Conservation (phyloP, 1,139 yeast species). For the Nakaseomyces nivariensis region DNA sequence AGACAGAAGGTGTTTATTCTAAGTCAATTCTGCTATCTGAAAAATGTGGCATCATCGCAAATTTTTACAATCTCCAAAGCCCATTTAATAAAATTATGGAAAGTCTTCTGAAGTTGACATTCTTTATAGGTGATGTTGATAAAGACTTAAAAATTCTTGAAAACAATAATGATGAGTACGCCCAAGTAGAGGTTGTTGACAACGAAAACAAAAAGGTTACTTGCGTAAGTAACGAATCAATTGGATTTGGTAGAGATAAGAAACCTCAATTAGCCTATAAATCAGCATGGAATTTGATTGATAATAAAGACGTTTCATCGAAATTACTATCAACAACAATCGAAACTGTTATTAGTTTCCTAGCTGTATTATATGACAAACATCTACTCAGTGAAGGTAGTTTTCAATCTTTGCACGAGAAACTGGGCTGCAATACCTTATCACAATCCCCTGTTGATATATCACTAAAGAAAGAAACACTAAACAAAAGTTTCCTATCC, state of each 20-base stretch:
- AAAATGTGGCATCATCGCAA: constrained; percentile 67
- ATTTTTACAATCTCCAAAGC: constrained; percentile 44
- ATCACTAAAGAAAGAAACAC: constrained; percentile 50
- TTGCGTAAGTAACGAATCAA: constrained; percentile 2
- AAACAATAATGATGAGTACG: constrained; percentile 5
- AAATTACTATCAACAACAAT: background rate
- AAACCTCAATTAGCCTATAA: background rate
- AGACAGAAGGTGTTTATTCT: constrained; percentile 79
- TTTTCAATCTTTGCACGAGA: background rate
- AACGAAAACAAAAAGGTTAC: background rate
- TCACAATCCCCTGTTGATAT: constrained; percentile 30
- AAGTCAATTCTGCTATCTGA: constrained; percentile 79
- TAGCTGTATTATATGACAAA: background rate
- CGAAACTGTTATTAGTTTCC: background rate
- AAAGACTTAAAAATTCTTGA: background rate
- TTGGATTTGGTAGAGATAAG: background rate
- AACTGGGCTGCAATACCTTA: background rate
- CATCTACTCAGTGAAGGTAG: background rate
- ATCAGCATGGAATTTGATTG: background rate
- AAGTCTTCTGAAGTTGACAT: constrained; percentile 53
- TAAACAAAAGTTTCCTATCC: constrained; percentile 67
- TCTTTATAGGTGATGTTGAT: constrained; percentile 27
- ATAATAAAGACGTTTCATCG: background rate
- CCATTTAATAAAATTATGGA: constrained; percentile 57
- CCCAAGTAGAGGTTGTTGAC: constrained; percentile 7